phyloP scores from a whole-genome alignment of 495 filamentous ascomycete species.

The Beverwykella pulmonaria region DNA sequence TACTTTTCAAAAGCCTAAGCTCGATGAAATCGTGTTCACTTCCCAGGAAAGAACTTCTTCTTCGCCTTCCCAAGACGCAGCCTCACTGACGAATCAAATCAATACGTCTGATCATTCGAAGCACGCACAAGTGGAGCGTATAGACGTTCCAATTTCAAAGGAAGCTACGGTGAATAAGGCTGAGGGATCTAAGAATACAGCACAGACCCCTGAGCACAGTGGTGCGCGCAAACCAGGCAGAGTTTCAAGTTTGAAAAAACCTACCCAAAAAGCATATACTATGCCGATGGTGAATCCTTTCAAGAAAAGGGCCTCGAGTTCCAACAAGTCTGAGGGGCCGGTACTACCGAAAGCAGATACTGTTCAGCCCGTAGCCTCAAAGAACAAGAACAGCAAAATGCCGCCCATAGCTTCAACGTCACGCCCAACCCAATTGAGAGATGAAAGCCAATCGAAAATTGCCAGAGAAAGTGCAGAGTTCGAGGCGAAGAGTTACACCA shows the following conservation, averaged over 20 bases:
- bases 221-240: background rate
- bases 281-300: constrained; percentile 3
- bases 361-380: too few relatives aligned
- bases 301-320: background rate
- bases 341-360: too few relatives aligned
- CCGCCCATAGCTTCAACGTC: too few relatives aligned
- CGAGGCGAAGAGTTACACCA: background rate
- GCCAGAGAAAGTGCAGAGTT: background rate
- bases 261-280: background rate
- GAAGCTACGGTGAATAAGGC: background rate
- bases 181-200: background rate
- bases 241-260: constrained; percentile 17
- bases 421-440: background rate
- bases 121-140: background rate
- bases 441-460: background rate
- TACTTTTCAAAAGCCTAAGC: background rate
- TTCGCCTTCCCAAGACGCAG: background rate
- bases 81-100: background rate
- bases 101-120: background rate
- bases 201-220: background rate
- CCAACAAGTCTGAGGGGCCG: background rate
- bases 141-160: background rate
- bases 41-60: background rate
- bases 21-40: constrained; percentile 10
- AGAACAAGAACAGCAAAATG: too few relatives aligned